These are phyloP conservation scores for Solanum pennellii DNA, from an alignment of 257 asterid species.

Conservation along the genomic window DNA sequence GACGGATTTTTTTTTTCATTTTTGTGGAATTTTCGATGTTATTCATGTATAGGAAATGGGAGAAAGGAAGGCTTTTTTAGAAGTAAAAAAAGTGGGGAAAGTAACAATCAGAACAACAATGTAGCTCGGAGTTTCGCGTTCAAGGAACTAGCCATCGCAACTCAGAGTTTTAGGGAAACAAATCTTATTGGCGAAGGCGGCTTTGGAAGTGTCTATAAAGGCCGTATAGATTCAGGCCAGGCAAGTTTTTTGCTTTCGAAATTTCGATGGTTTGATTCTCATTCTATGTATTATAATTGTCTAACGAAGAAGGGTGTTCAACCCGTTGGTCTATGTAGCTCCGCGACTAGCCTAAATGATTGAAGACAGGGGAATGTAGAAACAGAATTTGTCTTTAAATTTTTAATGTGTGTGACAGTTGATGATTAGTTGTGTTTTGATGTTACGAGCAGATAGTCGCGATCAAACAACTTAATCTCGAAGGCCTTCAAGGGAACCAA, in stretches of 20 bases:
- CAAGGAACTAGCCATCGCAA: constrained; percentile 67
- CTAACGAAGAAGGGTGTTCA: not conserved
- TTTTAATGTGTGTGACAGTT: not conserved
- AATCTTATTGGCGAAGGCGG: constrained; percentile 91
- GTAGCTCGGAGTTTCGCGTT: constrained; percentile 66
- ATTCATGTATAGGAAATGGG: constrained; percentile 15
- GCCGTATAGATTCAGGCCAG: constrained; percentile 53
- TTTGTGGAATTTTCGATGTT: not conserved
- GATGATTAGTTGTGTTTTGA: not conserved
- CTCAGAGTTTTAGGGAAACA: constrained; percentile 57
- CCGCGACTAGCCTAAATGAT: not conserved
- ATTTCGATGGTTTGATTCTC: not conserved
- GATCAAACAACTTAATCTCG: constrained; percentile 9
- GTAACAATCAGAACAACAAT: constrained; percentile 18
- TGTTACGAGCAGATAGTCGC: constrained; percentile 32
- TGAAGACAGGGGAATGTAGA: not conserved
- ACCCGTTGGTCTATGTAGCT: not conserved
- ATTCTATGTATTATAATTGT: not conserved
- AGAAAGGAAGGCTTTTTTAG: constrained; percentile 25
- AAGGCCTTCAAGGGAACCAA: constrained; percentile 16
- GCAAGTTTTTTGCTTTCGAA: constrained; percentile 17
- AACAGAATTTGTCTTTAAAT: not conserved
- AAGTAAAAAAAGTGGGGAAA: constrained; percentile 22
- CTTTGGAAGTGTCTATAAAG: constrained; percentile 72
- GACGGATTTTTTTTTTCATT: not conserved